These are phyloP conservation scores for Aspergillus homomorphus DNA, from an alignment of 495 filamentous ascomycete genomes.

Conservation along the genomic window DNA sequence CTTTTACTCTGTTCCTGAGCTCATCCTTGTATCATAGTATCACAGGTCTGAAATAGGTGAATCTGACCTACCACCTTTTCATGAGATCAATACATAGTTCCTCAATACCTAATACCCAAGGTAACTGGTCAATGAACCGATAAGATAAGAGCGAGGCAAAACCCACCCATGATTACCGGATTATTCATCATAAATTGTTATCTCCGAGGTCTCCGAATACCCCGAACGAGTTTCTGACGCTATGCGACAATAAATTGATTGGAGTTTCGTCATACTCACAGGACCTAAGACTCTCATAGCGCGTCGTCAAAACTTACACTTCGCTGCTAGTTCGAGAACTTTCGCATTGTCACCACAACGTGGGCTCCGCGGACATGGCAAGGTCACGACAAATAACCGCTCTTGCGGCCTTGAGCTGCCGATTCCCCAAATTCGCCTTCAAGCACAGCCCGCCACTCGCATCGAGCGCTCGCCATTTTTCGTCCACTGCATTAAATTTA, in stretches of 20 bases:
- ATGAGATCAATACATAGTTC: too few relatives aligned
- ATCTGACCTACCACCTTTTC: too few relatives aligned
- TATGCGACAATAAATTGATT: not conserved
- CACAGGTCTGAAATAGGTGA: too few relatives aligned
- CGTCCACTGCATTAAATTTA: conserved; percentile 21
- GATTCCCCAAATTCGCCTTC: not conserved
- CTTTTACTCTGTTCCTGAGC: not conserved
- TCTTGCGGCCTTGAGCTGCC: conserved; percentile 2
- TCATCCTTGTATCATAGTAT: not conserved
- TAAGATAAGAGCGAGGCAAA: not conserved
- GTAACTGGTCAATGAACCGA: not conserved
- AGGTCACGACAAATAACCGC: not conserved
- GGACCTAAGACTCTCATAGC: too few relatives aligned
- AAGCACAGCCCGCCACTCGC: not conserved
- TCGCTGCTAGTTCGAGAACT: too few relatives aligned
- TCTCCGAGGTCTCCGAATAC: not conserved
- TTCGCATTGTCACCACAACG: not conserved
- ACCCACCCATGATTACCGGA: not conserved
- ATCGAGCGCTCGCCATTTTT: conserved; percentile 22
- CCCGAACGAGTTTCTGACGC: not conserved
- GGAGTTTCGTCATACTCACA: not conserved
- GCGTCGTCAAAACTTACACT: too few relatives aligned
- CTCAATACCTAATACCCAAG: too few relatives aligned
- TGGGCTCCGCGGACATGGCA: not conserved
- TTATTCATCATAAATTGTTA: not conserved